phyloP scores from a whole-genome alignment of 192 early-diverging fungal species.

The Phycomyces nitens region DNA sequence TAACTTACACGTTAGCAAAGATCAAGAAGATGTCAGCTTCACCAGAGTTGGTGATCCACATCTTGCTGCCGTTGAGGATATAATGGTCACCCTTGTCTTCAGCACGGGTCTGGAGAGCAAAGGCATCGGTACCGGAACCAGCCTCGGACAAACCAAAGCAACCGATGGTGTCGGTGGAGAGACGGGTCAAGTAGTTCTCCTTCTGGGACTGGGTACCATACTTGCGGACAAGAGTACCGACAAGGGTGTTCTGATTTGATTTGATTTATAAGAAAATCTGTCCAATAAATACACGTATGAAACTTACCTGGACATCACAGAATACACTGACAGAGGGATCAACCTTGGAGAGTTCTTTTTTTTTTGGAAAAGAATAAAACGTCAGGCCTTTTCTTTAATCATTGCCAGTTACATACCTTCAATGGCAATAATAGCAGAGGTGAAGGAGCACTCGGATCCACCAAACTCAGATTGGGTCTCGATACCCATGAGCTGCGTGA shows the following conservation, averaged over 20 bases:
- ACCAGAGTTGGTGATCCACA: slow-evolving; percentile 96
- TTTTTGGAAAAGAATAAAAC: not conserved
- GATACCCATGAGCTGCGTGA: slow-evolving; percentile 82
- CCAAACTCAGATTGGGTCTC: slow-evolving; percentile 79
- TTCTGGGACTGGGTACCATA: slow-evolving; percentile 74
- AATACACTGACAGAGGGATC: slow-evolving; percentile 89
- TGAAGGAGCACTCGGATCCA: slow-evolving; percentile 80
- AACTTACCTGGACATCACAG: slow-evolving; percentile 80
- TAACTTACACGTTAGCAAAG: slow-evolving; percentile 84
- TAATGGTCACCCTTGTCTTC: slow-evolving; percentile 86
- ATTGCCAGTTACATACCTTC: slow-evolving; percentile 50
- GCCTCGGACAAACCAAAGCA: slow-evolving; percentile 95
- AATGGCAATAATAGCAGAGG: slow-evolving; percentile 78
- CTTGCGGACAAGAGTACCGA: slow-evolving; percentile 87
- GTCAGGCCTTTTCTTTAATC: not conserved
- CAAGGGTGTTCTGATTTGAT: slow-evolving; percentile 81
- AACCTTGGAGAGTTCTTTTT: slow-evolving; percentile 87
- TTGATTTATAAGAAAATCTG: not conserved
- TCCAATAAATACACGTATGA: not conserved
- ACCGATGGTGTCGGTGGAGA: slow-evolving; percentile 81
- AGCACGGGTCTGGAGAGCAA: slow-evolving; percentile 65
- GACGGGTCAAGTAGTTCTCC: slow-evolving; percentile 79
- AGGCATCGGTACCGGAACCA: slow-evolving; percentile 78
- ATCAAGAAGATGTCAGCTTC: slow-evolving; percentile 96
- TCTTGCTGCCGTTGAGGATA: slow-evolving; percentile 82